Base-by-base conservation (phyloP, 352 stramenopile genomes). In the Globisporangium nagaii region DNA sequence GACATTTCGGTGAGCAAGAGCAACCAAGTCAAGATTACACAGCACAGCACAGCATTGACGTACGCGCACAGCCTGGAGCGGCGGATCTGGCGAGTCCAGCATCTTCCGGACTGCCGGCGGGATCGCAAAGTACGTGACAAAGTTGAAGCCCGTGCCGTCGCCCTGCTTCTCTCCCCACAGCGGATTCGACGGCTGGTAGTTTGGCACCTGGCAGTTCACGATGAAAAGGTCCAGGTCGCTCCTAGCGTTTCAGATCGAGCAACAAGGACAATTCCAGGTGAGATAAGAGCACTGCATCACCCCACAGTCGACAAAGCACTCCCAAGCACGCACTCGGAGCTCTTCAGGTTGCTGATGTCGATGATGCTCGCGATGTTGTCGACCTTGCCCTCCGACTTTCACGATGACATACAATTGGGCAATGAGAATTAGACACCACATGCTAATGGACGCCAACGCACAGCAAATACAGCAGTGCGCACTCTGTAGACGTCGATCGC, bases 181-280 rank as follows among this genome's bases (percentile, higher is more conserved):
- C 10, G 82, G 82, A 60, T 93, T 93, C n/a, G 79, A 84, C 10
- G 82, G 82, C 35, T 86, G 70, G 32, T 93, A 93, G 34, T 72
- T 85, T n/a, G 82, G 82, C 22, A 93, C 82, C 70, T 93, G 82
- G 43, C 79, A 93, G 53, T 90, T 93, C 19, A 93, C 78, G 27
- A 93, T 79, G 43, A 93, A 82, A 6, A 93, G 56, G 43, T 93
- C 82, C 13, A 85, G 49, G 4, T 66, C 48, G 24, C 46, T 58
- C 35, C 66, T 78, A n/a, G n/a, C n/a, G n/a, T n/a, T n/a, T n/a
- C n/a, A 25, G 20, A 12, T 31, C 40, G 7, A n/a, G 13, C 7
- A 8, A 44, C n/a, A 44, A 8, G 8, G 36, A 7, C 42, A 36
- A 10, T 25, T 1, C 9, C 15, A 17, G 9, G 4, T 24, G 5